Evolutionary conservation across 2,329 filamentous ascomycete genomes (phyloP), one percentile per base, ranked within the genome.

Genomic region (Arthrobotrys conoides): DNA sequence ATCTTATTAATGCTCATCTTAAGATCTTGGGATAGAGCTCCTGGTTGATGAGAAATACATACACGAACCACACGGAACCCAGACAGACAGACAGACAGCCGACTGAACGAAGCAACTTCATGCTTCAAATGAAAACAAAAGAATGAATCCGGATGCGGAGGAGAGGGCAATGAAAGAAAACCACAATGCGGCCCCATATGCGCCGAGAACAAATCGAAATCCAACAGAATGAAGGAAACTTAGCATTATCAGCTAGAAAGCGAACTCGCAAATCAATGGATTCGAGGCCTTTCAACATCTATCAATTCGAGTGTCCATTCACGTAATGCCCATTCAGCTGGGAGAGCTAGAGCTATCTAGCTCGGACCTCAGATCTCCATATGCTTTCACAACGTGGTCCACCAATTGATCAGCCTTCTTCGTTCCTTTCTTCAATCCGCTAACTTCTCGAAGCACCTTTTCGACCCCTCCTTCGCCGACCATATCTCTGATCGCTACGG

Each of bases 401-500:
- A 98, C 94, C 73, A 95, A 87, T 82, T 92, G 87, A 57, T 94
- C 88, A 38, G 97, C 89, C 83, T 90, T 88, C 83, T 93, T 91
- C 84, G 98, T 93, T 24, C 85, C 87, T 76, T 90, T 86, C 82
- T 93, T 90, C 71, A 99, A 88, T 48, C 94, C 94, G 81, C 93
- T 96, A 80, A 99, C 89, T 85, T 95, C 89, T 84, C 87, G 86
- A 55, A 95, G 93, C 8, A 95, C 92, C 0, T 92, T 91, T 82
- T 92, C 90, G 14, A 95, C 87, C 1, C 87, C 87, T 83, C 91
- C 89, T 80, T 91, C 88, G 79, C 92, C 90, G 87, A 99, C 91
- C 83, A 96, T 93, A 87, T 92, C 90, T 83, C 93, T 93, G 10
- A 99, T 88, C 85, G 97, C 91, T 81, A 86, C 87, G 80, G 92